Evolutionary conservation across 1,284 basidiomycete species (phyloP), one percentile per base, ranked within the genome.

Genomic region (Cutaneotrichosporon cavernicola): DNA sequence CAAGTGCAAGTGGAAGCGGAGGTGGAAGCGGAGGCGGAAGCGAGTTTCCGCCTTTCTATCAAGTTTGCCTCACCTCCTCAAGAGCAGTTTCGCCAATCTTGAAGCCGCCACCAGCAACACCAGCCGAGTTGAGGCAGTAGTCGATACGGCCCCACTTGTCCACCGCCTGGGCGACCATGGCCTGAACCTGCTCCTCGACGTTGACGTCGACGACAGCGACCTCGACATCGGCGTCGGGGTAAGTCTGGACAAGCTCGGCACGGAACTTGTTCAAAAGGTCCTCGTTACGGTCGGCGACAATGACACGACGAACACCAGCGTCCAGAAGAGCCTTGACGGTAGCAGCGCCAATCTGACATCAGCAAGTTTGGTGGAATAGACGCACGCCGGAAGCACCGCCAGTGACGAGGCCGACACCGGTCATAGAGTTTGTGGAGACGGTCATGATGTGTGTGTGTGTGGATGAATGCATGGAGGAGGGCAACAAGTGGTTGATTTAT

Each of bases 61-160:
- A 26, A 26, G 26, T 2, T 1, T 26, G 26, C 26, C 26, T 36
- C 32, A 63, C 62, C 21, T 69, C 72, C 21, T 64, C 72, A 21
- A 70, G 30, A 18, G 51, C 8, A 11, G 51, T 53, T 31, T 53
- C 51, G 51, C 51, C 51, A n/a, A 53, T 30, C 31, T 32, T 53
- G 13, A 66, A 58, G 8, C 56, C 52, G 58, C 63, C 67, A 0
- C 69, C 68, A 1, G 63, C 66, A 31, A 74, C 68, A 2, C 74
- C 74, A 4, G 74, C 74, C 26, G 65, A 64, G 52, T 76, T 76
- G 34, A 72, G 70, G 43, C 70, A 71, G 56, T 76, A 74, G 64
- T 76, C 74, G 43, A 76, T 61, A 22, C 73, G 67, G 22, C 74
- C 74, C 46, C 70, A 76, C 43, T 47, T 53, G 14, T 58, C 46